Base-by-base conservation (phyloP, 2,329 filamentous ascomycete species). In the Akanthomyces muscarius region DNA sequence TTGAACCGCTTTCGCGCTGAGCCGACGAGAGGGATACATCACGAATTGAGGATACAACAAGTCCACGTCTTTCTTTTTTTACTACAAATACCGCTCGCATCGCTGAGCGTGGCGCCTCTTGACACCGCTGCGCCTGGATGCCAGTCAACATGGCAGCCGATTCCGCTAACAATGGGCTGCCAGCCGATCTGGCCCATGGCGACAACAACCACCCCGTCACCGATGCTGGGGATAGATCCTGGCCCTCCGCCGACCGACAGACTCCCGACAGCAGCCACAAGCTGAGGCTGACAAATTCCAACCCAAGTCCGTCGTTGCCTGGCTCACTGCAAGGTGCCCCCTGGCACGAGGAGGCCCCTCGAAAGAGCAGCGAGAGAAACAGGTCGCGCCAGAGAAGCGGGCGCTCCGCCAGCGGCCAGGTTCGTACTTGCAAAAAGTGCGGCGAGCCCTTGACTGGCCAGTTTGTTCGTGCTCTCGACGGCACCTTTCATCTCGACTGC, bases 401-500 rank as follows among this genome's bases (percentile, higher is more conserved):
- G 56, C 80, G 85, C 68, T 81, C 81, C 60, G 78, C 80, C 52
- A 88, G 85, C 71, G 84, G 86, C 45, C 83, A 85, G 68, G 73
- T 84, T 65, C 85, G 90, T 68, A 80, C 85, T 45, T 94, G 91
- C 77, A 93, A 92, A 71, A 97, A 97, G 76, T 99, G 95, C 73
- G 87, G 88, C 67, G 90, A 94, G 74, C 83, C 89, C 61, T 81
- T 99, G 74, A 96, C 92, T 1, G 95, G 95, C 50, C 95, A 99
- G 77, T 99, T 98, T 74, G 95, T 99, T 67, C 87, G 95, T 70
- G 95, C 95, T 52, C 79, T 99, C 62, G 92, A 93, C 61, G 93
- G 92, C 63, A 98, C 94, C 60, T 99, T 92, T 75, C 95, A 99
- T 80, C 80, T 99, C 68, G 94, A 99, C 76, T 99, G 95, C 82